Percentiles rank a stretch among this genome's conserved stretches.
Conservation (phyloP, 1,284 basidiomycete species). For the Puccinia novopanici region DNA sequence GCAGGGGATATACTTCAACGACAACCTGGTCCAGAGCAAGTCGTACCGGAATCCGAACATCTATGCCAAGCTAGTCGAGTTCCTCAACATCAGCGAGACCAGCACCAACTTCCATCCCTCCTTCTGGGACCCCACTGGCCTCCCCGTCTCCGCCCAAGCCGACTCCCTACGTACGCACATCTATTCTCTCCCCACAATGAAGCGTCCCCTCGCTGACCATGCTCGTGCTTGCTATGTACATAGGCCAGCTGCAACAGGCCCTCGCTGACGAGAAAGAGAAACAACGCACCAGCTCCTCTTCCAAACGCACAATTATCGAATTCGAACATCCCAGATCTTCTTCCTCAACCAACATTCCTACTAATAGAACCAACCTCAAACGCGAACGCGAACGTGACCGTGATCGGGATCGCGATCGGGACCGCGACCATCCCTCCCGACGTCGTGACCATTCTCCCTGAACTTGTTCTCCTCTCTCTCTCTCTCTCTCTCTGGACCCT, state of each 20-base stretch:
- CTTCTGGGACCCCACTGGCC: constrained; percentile 68
- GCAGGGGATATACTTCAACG: constrained; percentile 85
- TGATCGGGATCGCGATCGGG: neutral
- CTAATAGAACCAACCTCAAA: neutral
- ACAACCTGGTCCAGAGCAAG: constrained; percentile 81
- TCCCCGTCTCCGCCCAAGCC: constrained; percentile 18
- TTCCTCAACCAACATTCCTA: neutral
- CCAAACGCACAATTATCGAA: neutral
- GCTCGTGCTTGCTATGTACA: too few relatives aligned
- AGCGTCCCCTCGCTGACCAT: too few relatives aligned
- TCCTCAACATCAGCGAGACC: constrained; percentile 82
- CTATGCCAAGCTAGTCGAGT: constrained; percentile 86
- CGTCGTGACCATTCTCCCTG: too few relatives aligned
- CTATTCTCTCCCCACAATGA: too few relatives aligned
- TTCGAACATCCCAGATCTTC: neutral
- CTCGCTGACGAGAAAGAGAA: constrained; percentile 7
- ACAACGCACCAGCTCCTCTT: too few relatives aligned
- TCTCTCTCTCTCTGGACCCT: too few relatives aligned
- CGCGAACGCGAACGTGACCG: neutral
- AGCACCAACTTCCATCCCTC: constrained; percentile 73
- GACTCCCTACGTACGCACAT: constrained; percentile 11
- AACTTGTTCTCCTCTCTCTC: too few relatives aligned
- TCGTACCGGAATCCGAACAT: constrained; percentile 93
- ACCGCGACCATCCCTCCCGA: too few relatives aligned
- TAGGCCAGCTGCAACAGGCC: constrained; percentile 8